Base-by-base conservation (phyloP, 768 basidiomycete genomes). In the Lactarius akahatsu region DNA sequence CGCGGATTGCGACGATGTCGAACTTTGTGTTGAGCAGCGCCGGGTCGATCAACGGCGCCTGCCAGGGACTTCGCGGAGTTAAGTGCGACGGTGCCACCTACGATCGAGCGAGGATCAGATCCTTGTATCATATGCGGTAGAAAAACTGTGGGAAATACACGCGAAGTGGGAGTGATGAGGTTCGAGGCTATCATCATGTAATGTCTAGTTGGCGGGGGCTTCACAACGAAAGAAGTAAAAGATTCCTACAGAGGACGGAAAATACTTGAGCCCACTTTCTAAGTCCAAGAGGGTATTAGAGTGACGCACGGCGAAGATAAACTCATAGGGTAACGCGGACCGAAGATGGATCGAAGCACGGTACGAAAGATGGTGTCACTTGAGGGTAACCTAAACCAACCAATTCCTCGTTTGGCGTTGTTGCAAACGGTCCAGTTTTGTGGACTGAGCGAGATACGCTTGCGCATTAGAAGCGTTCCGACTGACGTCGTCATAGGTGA, bases 31-130 rank as follows among this genome's bases (percentile, higher is more conserved):
- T 26, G 61, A 62, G 61, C 20, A 54, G 58, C 13, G 50, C 65
- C 9, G 72, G 71, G 65, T 75, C 69, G 56, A 74, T 72, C 36
- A 70, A 40, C 20, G 74, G 75, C 52, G 55, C 54, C 20, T 65
- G 67, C 61, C 74, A 72, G 2, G 73, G 69, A 61, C 71, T 65
- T 5, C n/a, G 47, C 30, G 16, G 73, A 73, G 6, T 60, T 61
- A n/a, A 75, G 62, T 18, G 41, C 67, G 28, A 75, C 59, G 34
- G 71, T 64, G 13, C 74, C 74, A 23, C 71, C 72, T 73, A 52
- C 56, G 58, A 36, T 20, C 47, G 54, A n/a, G 60, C 20, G 30
- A 41, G 38, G 13, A 23, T 34, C 32, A 28, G 26, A 13, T 34
- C 16, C 23, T 8, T 8, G 40, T 4, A 52, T 36, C 16, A 30